Percentiles rank a stretch among this genome's conserved stretches.
Conservation (phyloP, 2,329 filamentous ascomycete genomes). For the Colletotrichum karsti region DNA sequence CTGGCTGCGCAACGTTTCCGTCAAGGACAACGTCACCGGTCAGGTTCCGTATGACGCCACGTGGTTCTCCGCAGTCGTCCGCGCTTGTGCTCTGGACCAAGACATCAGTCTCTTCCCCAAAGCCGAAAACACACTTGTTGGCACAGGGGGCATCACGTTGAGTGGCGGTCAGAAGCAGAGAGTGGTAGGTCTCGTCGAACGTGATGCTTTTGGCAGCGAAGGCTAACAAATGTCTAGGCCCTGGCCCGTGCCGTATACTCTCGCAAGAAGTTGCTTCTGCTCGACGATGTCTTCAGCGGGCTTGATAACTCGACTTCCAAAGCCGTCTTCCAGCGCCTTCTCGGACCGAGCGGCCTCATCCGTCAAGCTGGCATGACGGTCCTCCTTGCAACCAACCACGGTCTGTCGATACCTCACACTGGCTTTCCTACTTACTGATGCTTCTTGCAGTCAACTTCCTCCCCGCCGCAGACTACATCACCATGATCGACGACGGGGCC, state of each 20-base stretch:
- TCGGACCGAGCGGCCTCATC: slow-evolving; percentile 51
- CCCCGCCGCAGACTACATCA: slow-evolving; percentile 34
- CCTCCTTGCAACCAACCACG: slow-evolving; percentile 51
- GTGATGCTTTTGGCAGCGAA: background rate
- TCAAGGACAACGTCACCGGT: slow-evolving; percentile 49
- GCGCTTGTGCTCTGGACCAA: slow-evolving; percentile 43
- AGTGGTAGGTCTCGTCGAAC: slow-evolving; percentile 38
- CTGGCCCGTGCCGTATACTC: slow-evolving; percentile 57
- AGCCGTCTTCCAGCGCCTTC: slow-evolving; percentile 49
- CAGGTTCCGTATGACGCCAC: slow-evolving; percentile 34
- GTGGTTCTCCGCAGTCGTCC: slow-evolving; percentile 39
- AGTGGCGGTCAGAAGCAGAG: slow-evolving; percentile 55
- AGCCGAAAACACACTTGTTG: slow-evolving; percentile 45
- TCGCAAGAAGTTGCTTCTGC: slow-evolving; percentile 44
- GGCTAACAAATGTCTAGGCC: slow-evolving; percentile 35
- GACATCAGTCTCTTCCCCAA: slow-evolving; percentile 42
- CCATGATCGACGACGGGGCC: slow-evolving; percentile 33
- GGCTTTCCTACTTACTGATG: background rate
- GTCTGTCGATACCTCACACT: slow-evolving; percentile 29
- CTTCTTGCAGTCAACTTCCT: slow-evolving; percentile 33
- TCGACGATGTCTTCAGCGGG: slow-evolving; percentile 57
- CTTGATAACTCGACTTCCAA: slow-evolving; percentile 53
- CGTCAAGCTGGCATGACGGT: slow-evolving; percentile 46
- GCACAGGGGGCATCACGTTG: slow-evolving; percentile 49
- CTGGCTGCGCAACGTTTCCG: slow-evolving; percentile 51